Conservation (phyloP, 306 rosid species). For the Inga leiocalycina region DNA sequence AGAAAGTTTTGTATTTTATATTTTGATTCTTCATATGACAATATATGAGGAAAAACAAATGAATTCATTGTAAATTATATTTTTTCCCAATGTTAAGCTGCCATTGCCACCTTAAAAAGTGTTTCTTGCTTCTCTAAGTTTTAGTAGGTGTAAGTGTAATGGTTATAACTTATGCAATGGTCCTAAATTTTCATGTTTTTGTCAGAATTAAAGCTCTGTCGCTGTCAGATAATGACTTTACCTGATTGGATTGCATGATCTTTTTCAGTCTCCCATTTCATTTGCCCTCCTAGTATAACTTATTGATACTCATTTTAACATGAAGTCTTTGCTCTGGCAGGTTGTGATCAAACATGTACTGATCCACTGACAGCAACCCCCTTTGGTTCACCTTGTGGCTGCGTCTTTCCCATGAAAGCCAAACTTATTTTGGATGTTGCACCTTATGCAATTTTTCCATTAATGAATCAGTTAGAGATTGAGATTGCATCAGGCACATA, state of each 20-base stretch:
- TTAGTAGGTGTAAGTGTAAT: slow-evolving; percentile 16
- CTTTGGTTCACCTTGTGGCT: slow-evolving; percentile 94
- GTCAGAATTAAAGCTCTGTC: slow-evolving; percentile 20
- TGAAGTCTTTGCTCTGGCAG: slow-evolving; percentile 49
- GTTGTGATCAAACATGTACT: slow-evolving; percentile 76
- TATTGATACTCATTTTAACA: slow-evolving; percentile 28
- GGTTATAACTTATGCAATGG: slow-evolving; percentile 5
- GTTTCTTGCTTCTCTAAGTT: not conserved
- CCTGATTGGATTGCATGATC: slow-evolving; percentile 2
- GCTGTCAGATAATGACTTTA: slow-evolving; percentile 6
- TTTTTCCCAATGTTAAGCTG: not conserved
- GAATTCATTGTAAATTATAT: not conserved
- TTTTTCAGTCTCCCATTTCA: slow-evolving; percentile 9
- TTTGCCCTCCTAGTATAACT: not conserved
- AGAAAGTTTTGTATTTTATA: slow-evolving; percentile 23
- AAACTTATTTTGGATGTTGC: slow-evolving; percentile 77
- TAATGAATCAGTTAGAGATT: slow-evolving; percentile 77
- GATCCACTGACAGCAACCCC: slow-evolving; percentile 86
- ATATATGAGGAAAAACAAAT: not conserved
- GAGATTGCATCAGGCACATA: slow-evolving; percentile 89
- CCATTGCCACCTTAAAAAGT: not conserved
- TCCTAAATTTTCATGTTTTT: not conserved
- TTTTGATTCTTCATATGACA: slow-evolving; percentile 12
- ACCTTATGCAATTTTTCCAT: slow-evolving; percentile 72
- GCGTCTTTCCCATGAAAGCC: slow-evolving; percentile 93